Conservation (phyloP, 1,284 basidiomycete genomes). For the Ceratobasidium papillatum region DNA sequence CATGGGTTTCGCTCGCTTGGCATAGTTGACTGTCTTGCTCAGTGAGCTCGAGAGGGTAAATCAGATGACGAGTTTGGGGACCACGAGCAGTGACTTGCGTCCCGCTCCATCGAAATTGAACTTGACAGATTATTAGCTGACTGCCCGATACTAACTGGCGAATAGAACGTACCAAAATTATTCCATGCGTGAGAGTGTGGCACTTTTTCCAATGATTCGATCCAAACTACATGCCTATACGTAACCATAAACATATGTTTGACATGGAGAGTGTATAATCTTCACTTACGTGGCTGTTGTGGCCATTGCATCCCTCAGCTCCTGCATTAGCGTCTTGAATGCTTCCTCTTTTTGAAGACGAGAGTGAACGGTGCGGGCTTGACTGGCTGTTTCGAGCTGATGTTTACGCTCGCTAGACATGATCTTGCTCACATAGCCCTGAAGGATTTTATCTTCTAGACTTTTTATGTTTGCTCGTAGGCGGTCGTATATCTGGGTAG, state of each 20-base stretch:
- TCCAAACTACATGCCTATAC: neutral
- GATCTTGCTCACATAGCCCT: neutral
- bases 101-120: conserved; percentile 19
- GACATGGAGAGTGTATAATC: neutral
- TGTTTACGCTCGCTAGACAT: conserved; percentile 3
- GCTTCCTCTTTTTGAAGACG: neutral
- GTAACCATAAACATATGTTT: too few species aligned
- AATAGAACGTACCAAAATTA: neutral
- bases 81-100: too few species aligned
- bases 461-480: neutral
- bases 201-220: neutral
- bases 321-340: neutral
- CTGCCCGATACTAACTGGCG: neutral
- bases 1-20: too few species aligned
- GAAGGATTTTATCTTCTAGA: conserved; percentile 5
- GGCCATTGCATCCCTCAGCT: neutral
- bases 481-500: neutral
- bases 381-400: neutral
- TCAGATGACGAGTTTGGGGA: too few species aligned
- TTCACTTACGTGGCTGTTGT: neutral
- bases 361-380: neutral
- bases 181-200: neutral
- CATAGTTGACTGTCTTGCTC: too few species aligned
- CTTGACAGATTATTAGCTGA: neutral
- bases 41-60: too few species aligned